Base-by-base conservation (phyloP, 1,139 yeast genomes). In the Casaregolazyma lundiana region DNA sequence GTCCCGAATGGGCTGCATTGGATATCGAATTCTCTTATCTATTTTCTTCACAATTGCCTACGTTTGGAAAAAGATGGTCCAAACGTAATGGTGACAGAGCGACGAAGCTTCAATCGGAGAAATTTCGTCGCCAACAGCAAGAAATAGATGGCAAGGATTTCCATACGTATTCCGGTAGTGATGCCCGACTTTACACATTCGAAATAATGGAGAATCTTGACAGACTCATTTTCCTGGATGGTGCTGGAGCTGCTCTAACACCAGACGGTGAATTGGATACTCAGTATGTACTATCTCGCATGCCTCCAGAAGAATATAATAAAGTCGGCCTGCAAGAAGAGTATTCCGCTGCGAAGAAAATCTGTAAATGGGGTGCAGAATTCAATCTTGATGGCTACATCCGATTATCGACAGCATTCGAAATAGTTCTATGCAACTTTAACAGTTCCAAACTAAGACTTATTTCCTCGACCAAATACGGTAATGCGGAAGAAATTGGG, bases 201-300 rank as follows among this genome's bases (percentile, higher is more conserved):
- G 62, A 67, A 48, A 72, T 70, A 7, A 62, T 60, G 1, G 66
- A 64, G 49, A 78, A 81, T 3, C 58, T 78, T 44, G 68, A 68
- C 51, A 72, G 68, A 49, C 58, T 78, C 32, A 64, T 78, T 46
- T 58, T 78, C 15, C 44, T 51, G 4, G 82, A 78, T 50, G 83
- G 84, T 5, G 81, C 82, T 0, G 76, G 81, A 24, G 83, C 81
- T 16, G 76, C 82, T 0, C 78, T 78, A 57, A 60, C 67, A 0
- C 43, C 53, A 1, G 30, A 48, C 2, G 82, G 82, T 2, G 78
- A 74, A 56, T 77, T 77, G 81, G 83, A 78, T 56, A 76, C 78
- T 9, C 83, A 78, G 53, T 55, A 63, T 49, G 51, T 76, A 36
- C 59, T 73, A n/a, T 3, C 15, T 4, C 15, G 15, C 4, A 53